Conservation (phyloP, 2,329 filamentous ascomycete genomes). For the Thyridium curvatum region DNA sequence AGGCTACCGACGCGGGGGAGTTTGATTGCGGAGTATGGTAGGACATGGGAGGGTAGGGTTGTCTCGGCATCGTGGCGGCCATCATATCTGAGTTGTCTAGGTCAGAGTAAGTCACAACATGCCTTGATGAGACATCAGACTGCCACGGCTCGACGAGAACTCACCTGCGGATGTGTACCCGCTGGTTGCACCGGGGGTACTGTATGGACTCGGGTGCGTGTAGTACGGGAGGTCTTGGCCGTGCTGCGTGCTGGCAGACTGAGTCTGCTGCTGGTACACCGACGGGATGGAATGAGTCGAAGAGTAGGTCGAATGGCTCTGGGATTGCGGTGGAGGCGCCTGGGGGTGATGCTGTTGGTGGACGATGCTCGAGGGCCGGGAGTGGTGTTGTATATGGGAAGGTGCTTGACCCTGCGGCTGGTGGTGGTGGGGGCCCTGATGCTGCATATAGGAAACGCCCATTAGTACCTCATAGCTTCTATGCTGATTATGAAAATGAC, state of each 20-base stretch:
- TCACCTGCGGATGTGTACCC: constrained; percentile 84
- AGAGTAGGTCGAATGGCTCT: constrained; percentile 63
- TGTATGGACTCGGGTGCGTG: constrained; percentile 76
- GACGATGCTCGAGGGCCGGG: constrained; percentile 65
- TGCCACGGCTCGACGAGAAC: constrained; percentile 24
- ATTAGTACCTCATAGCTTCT: constrained; percentile 41
- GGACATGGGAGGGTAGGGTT: constrained; percentile 77
- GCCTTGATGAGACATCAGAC: too few species aligned
- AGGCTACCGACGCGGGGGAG: constrained; percentile 88
- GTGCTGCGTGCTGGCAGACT: constrained; percentile 54
- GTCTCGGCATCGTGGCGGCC: constrained; percentile 66
- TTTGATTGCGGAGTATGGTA: constrained; percentile 95
- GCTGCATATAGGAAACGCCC: constrained; percentile 60
- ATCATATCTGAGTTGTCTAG: constrained; percentile 59
- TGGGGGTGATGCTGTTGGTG: constrained; percentile 67
- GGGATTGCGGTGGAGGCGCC: constrained; percentile 51
- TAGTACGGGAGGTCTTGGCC: constrained; percentile 69
- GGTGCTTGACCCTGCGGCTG: constrained; percentile 67
- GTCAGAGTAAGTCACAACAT: not conserved
- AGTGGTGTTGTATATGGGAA: constrained; percentile 61
- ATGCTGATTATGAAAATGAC: constrained; percentile 20
- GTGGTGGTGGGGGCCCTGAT: constrained; percentile 63
- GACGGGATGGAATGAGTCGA: constrained; percentile 58
- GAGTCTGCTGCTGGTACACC: constrained; percentile 62
- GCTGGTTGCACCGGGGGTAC: constrained; percentile 71